Evolutionary conservation across 345 rosid species (phyloP), one percentile per base, ranked within the genome.

Genomic region (Sisymbrium altissimum): DNA sequence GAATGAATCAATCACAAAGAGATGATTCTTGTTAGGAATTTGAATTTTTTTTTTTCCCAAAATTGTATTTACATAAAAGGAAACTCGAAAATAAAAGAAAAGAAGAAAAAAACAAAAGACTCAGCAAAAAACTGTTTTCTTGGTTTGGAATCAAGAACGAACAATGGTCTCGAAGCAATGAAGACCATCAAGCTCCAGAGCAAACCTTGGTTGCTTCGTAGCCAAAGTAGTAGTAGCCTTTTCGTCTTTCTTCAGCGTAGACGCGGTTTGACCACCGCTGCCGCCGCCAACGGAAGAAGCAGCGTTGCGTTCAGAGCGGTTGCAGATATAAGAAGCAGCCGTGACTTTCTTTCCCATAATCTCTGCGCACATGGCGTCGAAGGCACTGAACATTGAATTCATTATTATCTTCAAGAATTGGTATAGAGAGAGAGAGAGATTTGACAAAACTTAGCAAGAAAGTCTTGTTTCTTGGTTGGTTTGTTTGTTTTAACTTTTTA

Each of bases 381-480:
- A 91, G 40, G 84, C 78, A 71, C 93, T 87, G 76, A 91, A 91
- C 78, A 89, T 85, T 8, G 96, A 91, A 75, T 91, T 89, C 93
- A 91, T 89, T 74, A 33, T 70, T n/a, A n/a, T n/a, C n/a, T 4
- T 6, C 39, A 19, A 41, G 39, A 64, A 14, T 64, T 43, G 12
- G 14, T 27, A n/a, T n/a, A n/a, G n/a, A n/a, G n/a, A n/a, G 6
- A n/a, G 38, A 53, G 62, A 33, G 44, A 33, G 14, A 58, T 18
- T 33, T 17, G 50, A 15, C 6, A 23, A 14, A 35, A 15, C 13
- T 32, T 56, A 5, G 8, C 25, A 54, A 55, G 21, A 52, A 30
- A 18, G 30, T 27, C 9, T 46, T 64, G 58, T 14, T 0, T 63
- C 43, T 30, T n/a, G n/a, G n/a, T 23, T 23, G 32, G 39, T 71